These are phyloP conservation scores for Colletotrichum sp. DNA, from an alignment of 2,329 filamentous ascomycete species.

Conservation along the genomic window DNA sequence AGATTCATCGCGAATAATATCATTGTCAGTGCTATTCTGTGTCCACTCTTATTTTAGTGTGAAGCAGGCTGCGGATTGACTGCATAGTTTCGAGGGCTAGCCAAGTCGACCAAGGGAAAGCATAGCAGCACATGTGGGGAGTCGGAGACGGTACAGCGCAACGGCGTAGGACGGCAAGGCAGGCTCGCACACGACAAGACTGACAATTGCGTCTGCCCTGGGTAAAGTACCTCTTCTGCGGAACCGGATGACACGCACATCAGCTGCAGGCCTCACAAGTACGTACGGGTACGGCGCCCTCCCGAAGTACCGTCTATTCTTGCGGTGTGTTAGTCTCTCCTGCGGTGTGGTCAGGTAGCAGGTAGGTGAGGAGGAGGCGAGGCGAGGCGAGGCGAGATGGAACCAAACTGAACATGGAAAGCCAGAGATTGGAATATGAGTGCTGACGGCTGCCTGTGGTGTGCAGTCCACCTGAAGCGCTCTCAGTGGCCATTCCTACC, in stretches of 20 bases:
- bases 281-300: neutral
- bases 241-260: neutral
- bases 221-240: neutral
- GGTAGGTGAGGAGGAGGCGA: neutral
- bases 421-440: neutral
- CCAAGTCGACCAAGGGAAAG: neutral
- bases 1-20: neutral
- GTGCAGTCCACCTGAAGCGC: neutral
- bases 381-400: neutral
- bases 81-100: slow-evolving; percentile 1
- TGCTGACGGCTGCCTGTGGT: slow-evolving; percentile 13
- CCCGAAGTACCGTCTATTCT: neutral
- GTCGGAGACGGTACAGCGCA: neutral
- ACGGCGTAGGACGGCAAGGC: neutral
- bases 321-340: neutral
- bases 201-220: neutral
- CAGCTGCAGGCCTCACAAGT: neutral
- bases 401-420: neutral
- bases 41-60: neutral
- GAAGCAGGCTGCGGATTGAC: slow-evolving; percentile 11
- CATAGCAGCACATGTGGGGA: neutral
- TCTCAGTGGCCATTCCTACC: neutral
- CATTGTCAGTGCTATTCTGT: neutral
- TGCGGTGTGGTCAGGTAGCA: neutral
- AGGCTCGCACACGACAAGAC: neutral